These are phyloP conservation scores for Solanum rostratum DNA, from an alignment of 257 asterid species.

Conservation along the genomic window DNA sequence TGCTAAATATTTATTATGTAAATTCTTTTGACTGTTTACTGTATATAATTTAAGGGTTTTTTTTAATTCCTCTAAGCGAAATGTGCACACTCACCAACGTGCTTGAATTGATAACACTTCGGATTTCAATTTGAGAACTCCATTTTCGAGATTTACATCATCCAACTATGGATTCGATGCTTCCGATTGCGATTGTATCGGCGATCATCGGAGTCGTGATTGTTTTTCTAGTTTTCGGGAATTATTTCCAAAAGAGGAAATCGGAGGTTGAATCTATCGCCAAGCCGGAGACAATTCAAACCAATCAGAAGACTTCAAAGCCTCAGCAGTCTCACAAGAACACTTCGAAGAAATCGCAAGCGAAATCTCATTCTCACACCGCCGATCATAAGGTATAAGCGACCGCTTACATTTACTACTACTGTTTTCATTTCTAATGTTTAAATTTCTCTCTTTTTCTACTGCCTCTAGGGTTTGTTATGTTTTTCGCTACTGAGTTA, in stretches of 20 bases:
- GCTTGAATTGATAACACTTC: neutral
- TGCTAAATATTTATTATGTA: neutral
- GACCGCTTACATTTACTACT: neutral
- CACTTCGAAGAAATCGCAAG: conserved; percentile 41
- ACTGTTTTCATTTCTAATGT: neutral
- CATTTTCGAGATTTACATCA: neutral
- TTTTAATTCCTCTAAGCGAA: neutral
- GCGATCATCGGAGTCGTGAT: conserved; percentile 63
- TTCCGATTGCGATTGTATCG: conserved; percentile 46
- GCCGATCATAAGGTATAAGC: conserved; percentile 63
- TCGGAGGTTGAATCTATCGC: conserved; percentile 67
- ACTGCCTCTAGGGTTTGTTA: neutral
- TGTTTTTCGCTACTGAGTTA: neutral
- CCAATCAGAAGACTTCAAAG: conserved; percentile 29
- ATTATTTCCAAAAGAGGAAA: conserved; percentile 55
- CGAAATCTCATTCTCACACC: conserved; percentile 57
- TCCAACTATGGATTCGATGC: conserved; percentile 42
- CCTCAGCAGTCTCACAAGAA: conserved; percentile 13
- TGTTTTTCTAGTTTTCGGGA: conserved; percentile 48
- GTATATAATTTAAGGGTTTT: neutral
- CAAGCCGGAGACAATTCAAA: conserved; percentile 29
- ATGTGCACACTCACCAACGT: neutral
- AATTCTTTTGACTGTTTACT: neutral
- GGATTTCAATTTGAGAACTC: neutral
- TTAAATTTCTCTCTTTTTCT: neutral